Conservation (phyloP, 2,329 filamentous ascomycete species). For the Cercospora brassicicola region DNA sequence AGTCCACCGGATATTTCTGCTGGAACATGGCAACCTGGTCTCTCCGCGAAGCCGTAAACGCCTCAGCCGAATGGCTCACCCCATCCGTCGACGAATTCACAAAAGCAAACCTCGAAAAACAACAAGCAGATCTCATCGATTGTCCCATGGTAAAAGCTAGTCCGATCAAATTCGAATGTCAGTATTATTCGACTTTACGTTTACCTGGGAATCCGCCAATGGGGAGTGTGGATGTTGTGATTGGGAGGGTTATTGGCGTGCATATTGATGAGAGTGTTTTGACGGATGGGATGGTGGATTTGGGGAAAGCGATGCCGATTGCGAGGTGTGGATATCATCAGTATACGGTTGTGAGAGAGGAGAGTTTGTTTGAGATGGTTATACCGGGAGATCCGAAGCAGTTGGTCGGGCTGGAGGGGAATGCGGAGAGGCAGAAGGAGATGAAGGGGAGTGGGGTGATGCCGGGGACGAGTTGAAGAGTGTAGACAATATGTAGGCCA, state of each 20-base stretch:
- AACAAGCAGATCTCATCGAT: slow-evolving; percentile 43
- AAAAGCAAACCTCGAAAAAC: slow-evolving; percentile 52
- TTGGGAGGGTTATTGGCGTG: slow-evolving; percentile 58
- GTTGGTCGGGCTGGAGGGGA: slow-evolving; percentile 39
- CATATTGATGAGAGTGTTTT: slow-evolving; percentile 58
- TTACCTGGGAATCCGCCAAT: slow-evolving; percentile 59
- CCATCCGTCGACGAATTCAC: slow-evolving; percentile 58
- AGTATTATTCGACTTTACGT: slow-evolving; percentile 56
- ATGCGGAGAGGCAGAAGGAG: slow-evolving; percentile 36
- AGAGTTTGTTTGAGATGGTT: slow-evolving; percentile 58
- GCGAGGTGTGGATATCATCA: slow-evolving; percentile 62
- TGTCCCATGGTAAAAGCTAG: slow-evolving; percentile 56
- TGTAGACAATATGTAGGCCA: neutral
- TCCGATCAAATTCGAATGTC: slow-evolving; percentile 62
- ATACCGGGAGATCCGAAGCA: slow-evolving; percentile 40
- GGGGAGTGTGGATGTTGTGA: slow-evolving; percentile 59
- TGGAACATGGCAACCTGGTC: slow-evolving; percentile 52
- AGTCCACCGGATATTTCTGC: slow-evolving; percentile 50
- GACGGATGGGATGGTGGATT: slow-evolving; percentile 57
- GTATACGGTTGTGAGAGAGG: slow-evolving; percentile 56
- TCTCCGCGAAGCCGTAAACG: slow-evolving; percentile 58
- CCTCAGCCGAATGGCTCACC: slow-evolving; percentile 53
- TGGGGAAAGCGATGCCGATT: slow-evolving; percentile 59
- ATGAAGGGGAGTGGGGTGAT: slow-evolving; percentile 33
- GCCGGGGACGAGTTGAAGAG: slow-evolving; percentile 13